Evolutionary conservation across 495 filamentous ascomycete species (phyloP).

Genomic region (Podospora anserina): DNA sequence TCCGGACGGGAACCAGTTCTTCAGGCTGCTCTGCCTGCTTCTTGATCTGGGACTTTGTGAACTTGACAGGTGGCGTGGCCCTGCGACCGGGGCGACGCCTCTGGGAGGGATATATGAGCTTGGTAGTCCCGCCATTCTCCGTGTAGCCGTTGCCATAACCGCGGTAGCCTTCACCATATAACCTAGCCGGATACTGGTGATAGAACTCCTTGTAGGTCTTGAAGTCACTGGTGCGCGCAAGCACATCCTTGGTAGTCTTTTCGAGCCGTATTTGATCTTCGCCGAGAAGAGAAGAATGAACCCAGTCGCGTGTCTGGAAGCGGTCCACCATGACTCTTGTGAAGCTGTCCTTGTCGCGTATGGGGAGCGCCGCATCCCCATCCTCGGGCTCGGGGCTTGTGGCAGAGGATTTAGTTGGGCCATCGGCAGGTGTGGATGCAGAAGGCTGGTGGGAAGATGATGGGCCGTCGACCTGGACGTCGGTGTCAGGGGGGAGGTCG

Average conservation of each 20-base stretch:
- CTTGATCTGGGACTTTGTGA: slow-evolving; percentile 72
- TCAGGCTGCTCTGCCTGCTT: slow-evolving; percentile 86
- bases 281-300: slow-evolving; percentile 62
- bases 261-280: slow-evolving; percentile 40
- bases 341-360: slow-evolving; percentile 45
- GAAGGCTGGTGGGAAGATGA: slow-evolving; percentile 18
- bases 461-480: slow-evolving; percentile 15
- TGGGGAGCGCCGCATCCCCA: slow-evolving; percentile 16
- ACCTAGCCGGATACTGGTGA: slow-evolving; percentile 41
- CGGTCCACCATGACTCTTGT: slow-evolving; percentile 67
- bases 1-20: slow-evolving; percentile 81
- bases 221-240: slow-evolving; percentile 46
- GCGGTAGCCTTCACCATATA: slow-evolving; percentile 75
- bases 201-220: slow-evolving; percentile 52
- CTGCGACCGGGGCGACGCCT: slow-evolving; percentile 71
- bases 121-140: slow-evolving; percentile 52
- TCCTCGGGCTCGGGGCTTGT: slow-evolving; percentile 21
- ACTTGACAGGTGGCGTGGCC: slow-evolving; percentile 64
- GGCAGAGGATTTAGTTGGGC: slow-evolving; percentile 34
- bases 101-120: slow-evolving; percentile 70
- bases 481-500: slow-evolving; percentile 4
- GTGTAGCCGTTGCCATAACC: slow-evolving; percentile 87
- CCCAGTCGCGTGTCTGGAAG: slow-evolving; percentile 72
- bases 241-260: slow-evolving; percentile 40
- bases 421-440: slow-evolving; percentile 26